Conservation (phyloP, 495 filamentous ascomycete species). For the Penicillium cataractarum region DNA sequence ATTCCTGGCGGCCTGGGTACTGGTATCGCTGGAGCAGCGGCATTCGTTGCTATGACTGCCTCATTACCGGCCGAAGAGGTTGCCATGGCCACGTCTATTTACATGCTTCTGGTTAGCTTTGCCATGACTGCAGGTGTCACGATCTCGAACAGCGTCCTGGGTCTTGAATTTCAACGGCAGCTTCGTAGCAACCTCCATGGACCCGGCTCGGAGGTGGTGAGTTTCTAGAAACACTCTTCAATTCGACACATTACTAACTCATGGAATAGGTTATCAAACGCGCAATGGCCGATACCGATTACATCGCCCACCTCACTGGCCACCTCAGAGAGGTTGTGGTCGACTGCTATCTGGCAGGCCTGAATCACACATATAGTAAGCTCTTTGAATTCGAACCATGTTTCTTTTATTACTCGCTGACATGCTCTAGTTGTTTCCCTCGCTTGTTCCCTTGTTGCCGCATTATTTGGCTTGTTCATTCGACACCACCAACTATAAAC, state of each 20-base stretch:
- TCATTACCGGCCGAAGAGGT: conserved; percentile 53
- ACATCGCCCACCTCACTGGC: conserved; percentile 38
- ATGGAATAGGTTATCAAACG: conserved; percentile 37
- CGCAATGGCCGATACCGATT: conserved; percentile 41
- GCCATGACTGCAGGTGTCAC: conserved; percentile 58
- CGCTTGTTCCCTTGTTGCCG: conserved; percentile 31
- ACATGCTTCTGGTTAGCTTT: conserved; percentile 55
- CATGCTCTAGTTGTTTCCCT: conserved; percentile 35
- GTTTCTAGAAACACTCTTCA: neutral
- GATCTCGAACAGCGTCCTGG: conserved; percentile 47
- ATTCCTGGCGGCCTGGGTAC: conserved; percentile 60
- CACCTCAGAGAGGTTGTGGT: conserved; percentile 40
- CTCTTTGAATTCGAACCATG: neutral
- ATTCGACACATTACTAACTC: neutral
- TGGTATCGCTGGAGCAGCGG: conserved; percentile 53
- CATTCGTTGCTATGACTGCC: conserved; percentile 61
- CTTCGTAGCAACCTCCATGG: conserved; percentile 34
- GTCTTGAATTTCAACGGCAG: conserved; percentile 36
- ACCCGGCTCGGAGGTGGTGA: conserved; percentile 32
- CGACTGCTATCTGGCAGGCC: conserved; percentile 36
- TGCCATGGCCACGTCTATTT: conserved; percentile 58
- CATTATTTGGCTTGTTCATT: conserved; percentile 34
- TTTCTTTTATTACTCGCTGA: neutral
- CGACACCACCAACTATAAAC: conserved; percentile 34
- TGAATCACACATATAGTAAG: conserved; percentile 45